Base-by-base conservation (phyloP, 441 rosid species). In the Jatropha podagrica region DNA sequence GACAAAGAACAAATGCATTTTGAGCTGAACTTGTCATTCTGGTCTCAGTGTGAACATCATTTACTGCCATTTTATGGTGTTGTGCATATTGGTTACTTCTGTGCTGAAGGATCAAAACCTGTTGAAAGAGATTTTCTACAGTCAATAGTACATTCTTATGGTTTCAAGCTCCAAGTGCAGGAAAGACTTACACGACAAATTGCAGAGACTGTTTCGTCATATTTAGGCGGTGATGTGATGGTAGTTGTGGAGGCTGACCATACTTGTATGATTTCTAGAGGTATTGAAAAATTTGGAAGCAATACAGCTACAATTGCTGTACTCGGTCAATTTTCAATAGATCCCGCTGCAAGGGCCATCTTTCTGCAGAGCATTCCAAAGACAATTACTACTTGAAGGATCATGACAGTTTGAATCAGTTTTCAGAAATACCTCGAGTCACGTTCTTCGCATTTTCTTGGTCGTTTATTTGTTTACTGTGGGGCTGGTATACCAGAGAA, bases 11-110 rank as follows among this genome's bases (percentile, higher is more conserved):
- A 72, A 44, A 60, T 88, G 11, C 83, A 78, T 41, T 87, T 87
- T n/a, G 98, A 90, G 84, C 77, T 90, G 79, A 89, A 87, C 81
- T 20, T 96, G 12, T 69, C 90, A 1, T 85, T 96, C 74, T 94
- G 98, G 90, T 94, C 99, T 74, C 96, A 85, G 78, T 96, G 99
- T 11, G 98, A 96, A 78, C 99, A 96, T 85, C 97, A 96, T 82
- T 85, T 96, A 60, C 97, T 92, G 82, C 99, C 98, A 15, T 96
- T 96, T 79, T 88, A 89, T 32, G 98, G 99, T 59, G 93, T 88
- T 14, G 96, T 90, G 71, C 98, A 96, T 72, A 81, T 94, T n/a
- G 99, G 98, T 52, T 94, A 90, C 83, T 84, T 87, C 74, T 71
- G 73, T 54, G 74, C 77, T 5, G 85, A 86, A 83, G 98, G 89